Evolutionary conservation across 2,329 filamentous ascomycete species (phyloP).

Genomic region (Spiromastix sp.): DNA sequence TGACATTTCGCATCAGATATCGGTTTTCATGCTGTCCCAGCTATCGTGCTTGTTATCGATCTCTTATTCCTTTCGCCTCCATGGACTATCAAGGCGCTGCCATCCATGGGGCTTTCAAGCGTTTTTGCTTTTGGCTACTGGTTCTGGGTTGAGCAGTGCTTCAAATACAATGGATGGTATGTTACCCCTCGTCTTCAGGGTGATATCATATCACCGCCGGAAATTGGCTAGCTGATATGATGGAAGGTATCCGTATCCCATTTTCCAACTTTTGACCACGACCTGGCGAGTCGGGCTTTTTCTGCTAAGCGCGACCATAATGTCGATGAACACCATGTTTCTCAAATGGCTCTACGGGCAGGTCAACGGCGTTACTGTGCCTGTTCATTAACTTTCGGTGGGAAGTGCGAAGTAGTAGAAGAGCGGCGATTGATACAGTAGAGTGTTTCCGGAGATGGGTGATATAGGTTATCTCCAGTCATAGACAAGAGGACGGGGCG

Average conservation of each 20-base stretch:
- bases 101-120: conserved; percentile 40
- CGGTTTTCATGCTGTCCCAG: conserved; percentile 42
- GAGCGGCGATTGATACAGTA: too few species aligned
- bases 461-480: too few species aligned
- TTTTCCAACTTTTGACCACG: conserved; percentile 61
- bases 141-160: conserved; percentile 55
- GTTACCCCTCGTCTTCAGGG: not conserved
- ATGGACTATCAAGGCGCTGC: conserved; percentile 45
- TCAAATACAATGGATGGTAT: conserved; percentile 48
- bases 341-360: conserved; percentile 61
- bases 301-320: conserved; percentile 55
- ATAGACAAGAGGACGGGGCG: too few species aligned
- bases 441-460: too few species aligned
- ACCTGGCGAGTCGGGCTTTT: conserved; percentile 60
- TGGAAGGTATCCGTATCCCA: conserved; percentile 77
- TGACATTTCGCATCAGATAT: conserved; percentile 23
- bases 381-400: not conserved
- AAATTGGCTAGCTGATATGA: conserved; percentile 4
- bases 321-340: conserved; percentile 58
- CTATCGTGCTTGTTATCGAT: conserved; percentile 44
- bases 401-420: too few species aligned
- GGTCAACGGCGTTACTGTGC: conserved; percentile 24
- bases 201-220: not conserved
- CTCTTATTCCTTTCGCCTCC: conserved; percentile 50
- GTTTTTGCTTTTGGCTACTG: conserved; percentile 50